These are phyloP conservation scores for Globisporangium mamillatum DNA, from an alignment of 352 stramenopile genomes.

Conservation along the genomic window DNA sequence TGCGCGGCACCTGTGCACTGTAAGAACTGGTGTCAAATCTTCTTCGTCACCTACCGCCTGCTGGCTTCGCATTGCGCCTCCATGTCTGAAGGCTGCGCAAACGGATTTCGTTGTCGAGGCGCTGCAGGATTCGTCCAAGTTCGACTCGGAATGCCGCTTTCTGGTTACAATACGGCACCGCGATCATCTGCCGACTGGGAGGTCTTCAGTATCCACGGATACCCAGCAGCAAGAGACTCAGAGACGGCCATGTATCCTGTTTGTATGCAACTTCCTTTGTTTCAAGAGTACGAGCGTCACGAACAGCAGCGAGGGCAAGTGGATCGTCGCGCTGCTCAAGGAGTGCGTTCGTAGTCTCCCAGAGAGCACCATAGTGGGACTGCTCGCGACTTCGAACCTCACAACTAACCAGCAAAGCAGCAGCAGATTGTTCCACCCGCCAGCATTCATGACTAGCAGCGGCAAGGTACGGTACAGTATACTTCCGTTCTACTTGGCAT, in stretches of 20 bases:
- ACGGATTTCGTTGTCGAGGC: constrained; percentile 13
- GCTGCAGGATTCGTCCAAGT: constrained; percentile 7
- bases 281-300: constrained; percentile 27
- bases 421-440: not conserved
- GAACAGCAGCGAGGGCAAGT: constrained; percentile 15
- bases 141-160: constrained; percentile 11
- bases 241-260: constrained; percentile 14
- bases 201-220: not conserved
- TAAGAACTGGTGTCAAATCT: not conserved
- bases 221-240: not conserved
- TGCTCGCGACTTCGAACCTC: constrained; percentile 1
- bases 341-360: constrained; percentile 12
- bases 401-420: not conserved
- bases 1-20: constrained; percentile 6
- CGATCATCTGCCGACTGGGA: not conserved
- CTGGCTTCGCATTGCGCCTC: constrained; percentile 13
- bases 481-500: too few relatives aligned
- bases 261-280: constrained; percentile 34
- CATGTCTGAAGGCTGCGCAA: not conserved
- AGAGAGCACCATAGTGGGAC: constrained; percentile 5
- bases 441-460: constrained; percentile 1
- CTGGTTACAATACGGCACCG: constrained; percentile 12
- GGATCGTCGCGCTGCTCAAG: constrained; percentile 18
- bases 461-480: constrained; percentile 15
- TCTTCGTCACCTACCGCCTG: not conserved